Evolutionary conservation across 768 basidiomycete genomes (phyloP).

Genomic region (Phallus indusiatus): DNA sequence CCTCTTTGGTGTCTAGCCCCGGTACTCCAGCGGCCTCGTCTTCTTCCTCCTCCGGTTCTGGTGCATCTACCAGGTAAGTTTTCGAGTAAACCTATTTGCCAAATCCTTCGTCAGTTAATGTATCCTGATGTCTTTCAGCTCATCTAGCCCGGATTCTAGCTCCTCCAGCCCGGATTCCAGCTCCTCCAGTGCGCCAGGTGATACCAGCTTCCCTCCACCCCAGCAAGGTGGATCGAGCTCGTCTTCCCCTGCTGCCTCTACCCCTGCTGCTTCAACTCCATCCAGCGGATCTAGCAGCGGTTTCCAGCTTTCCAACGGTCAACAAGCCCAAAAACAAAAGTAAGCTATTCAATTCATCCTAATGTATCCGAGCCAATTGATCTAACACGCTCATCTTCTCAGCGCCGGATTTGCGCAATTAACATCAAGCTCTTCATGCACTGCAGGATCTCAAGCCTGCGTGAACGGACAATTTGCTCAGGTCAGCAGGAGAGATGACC

Average conservation of each 20-base stretch:
- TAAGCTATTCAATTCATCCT: background rate
- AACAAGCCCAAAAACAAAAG: background rate
- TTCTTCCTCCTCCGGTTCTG: background rate
- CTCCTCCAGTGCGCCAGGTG: conserved; percentile 1
- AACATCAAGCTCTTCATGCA: conserved; percentile 37
- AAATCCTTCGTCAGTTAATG: background rate
- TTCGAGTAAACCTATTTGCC: background rate
- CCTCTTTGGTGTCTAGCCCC: conserved; percentile 26
- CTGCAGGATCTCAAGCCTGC: conserved; percentile 38
- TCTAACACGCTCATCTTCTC: background rate
- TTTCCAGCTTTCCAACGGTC: background rate
- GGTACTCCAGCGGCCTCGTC: conserved; percentile 15
- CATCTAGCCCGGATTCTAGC: conserved; percentile 12
- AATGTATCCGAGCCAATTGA: background rate
- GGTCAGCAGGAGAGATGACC: too few relatives aligned
- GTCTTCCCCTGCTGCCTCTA: conserved; percentile 9
- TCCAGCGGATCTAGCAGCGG: conserved; percentile 14
- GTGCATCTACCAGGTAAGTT: conserved; percentile 1
- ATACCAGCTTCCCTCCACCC: background rate
- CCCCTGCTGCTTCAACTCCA: conserved; percentile 18
- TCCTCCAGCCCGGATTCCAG: conserved; percentile 10
- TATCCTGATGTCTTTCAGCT: background rate
- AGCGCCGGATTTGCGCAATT: conserved; percentile 39
- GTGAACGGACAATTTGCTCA: conserved; percentile 39
- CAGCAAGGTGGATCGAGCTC: background rate